These are phyloP conservation scores for Barnettozyma populi DNA, from an alignment of 805 yeast species.

Conservation along the genomic window DNA sequence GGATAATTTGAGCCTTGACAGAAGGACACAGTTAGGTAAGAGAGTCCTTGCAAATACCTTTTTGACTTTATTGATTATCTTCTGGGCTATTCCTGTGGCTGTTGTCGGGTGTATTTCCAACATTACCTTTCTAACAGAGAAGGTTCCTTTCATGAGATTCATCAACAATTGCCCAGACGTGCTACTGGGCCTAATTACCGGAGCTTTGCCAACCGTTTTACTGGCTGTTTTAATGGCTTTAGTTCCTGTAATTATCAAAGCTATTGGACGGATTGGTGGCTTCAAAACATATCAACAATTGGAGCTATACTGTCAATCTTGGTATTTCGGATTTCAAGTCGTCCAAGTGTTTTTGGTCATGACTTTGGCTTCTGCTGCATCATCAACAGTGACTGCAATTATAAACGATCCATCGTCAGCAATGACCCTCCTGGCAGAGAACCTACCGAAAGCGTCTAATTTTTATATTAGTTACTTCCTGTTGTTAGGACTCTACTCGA, in stretches of 20 bases:
- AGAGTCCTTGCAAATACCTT: slow-evolving; percentile 55
- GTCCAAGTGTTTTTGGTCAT: slow-evolving; percentile 83
- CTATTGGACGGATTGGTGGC: slow-evolving; percentile 73
- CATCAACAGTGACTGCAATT: slow-evolving; percentile 69
- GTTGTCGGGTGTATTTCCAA: slow-evolving; percentile 93
- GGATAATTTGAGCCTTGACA: slow-evolving; percentile 62
- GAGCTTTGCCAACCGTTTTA: slow-evolving; percentile 77
- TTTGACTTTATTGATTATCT: slow-evolving; percentile 63
- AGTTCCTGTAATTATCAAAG: slow-evolving; percentile 78
- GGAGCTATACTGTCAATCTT: slow-evolving; percentile 78
- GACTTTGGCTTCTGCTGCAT: slow-evolving; percentile 77
- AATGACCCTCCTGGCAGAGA: slow-evolving; percentile 65
- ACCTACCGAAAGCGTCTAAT: slow-evolving; percentile 86
- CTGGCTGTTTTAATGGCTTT: slow-evolving; percentile 80
- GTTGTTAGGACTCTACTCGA: slow-evolving; percentile 72
- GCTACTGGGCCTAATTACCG: slow-evolving; percentile 80
- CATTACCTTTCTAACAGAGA: slow-evolving; percentile 64
- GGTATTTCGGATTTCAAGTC: slow-evolving; percentile 88
- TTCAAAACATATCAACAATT: slow-evolving; percentile 62
- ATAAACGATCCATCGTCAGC: slow-evolving; percentile 62
- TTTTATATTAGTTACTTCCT: slow-evolving; percentile 81
- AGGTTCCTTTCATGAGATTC: slow-evolving; percentile 70
- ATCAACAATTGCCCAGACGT: slow-evolving; percentile 65
- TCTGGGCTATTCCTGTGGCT: slow-evolving; percentile 98
- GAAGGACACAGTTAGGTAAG: slow-evolving; percentile 52